Conservation (phyloP, 345 rosid genomes). For the Eutrema yunnanense region DNA sequence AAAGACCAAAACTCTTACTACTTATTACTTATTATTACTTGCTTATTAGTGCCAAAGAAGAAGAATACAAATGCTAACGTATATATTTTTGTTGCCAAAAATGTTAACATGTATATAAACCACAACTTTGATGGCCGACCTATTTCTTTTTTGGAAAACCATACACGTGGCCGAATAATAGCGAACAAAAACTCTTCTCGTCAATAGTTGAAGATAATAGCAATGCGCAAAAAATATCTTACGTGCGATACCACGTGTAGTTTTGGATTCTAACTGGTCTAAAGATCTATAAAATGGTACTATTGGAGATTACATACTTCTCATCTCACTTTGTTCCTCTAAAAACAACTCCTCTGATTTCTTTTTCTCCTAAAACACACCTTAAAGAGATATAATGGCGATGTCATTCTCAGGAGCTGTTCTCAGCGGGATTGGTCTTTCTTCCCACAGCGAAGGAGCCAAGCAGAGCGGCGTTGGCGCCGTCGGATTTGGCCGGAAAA, state of each 20-base stretch:
- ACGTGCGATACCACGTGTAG: background rate
- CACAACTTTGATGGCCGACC: slow-evolving; percentile 28
- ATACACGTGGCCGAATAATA: slow-evolving; percentile 4
- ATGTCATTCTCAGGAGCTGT: slow-evolving; percentile 27
- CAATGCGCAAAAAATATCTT: background rate
- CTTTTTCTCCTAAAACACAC: background rate
- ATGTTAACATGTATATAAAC: slow-evolving; percentile 1
- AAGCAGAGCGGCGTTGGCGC: background rate
- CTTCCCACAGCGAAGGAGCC: background rate
- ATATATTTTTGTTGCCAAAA: background rate
- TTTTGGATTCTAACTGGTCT: background rate
- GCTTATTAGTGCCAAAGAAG: background rate
- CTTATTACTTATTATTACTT: background rate
- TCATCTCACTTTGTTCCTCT: slow-evolving; percentile 10
- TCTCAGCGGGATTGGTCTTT: slow-evolving; percentile 10
- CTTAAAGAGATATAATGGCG: background rate
- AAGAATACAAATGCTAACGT: background rate
- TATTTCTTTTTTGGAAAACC: background rate
- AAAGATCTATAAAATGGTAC: slow-evolving; percentile 11
- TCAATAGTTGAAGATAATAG: background rate
- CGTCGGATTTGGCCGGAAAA: slow-evolving; percentile 9
- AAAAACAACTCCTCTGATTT: background rate
- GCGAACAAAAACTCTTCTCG: background rate
- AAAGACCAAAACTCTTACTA: background rate
- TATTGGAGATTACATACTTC: background rate